Evolutionary conservation across 169 alveolate species (phyloP).

Genomic region (Cryptosporidium sp.): DNA sequence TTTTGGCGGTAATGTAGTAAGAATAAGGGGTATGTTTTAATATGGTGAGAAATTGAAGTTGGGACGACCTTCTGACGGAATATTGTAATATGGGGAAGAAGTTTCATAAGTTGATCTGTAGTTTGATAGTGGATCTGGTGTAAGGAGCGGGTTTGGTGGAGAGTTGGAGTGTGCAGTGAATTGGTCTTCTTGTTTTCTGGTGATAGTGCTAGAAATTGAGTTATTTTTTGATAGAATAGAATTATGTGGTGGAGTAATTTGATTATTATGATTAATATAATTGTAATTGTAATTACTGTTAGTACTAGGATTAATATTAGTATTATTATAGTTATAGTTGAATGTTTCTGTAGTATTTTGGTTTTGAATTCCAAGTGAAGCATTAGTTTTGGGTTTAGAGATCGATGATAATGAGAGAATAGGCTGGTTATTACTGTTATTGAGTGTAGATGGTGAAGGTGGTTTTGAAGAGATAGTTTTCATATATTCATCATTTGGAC

Average conservation of each 20-base stretch:
- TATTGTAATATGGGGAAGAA: slow-evolving; percentile 47
- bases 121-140: slow-evolving; percentile 46
- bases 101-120: slow-evolving; percentile 44
- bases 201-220: slow-evolving; percentile 41
- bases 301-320: background rate
- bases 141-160: slow-evolving; percentile 14
- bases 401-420: background rate
- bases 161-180: slow-evolving; percentile 33
- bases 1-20: background rate
- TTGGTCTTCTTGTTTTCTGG: slow-evolving; percentile 29
- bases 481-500: background rate
- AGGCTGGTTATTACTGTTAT: background rate
- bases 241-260: slow-evolving; percentile 19
- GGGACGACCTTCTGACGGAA: slow-evolving; percentile 66
- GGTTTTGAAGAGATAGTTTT: slow-evolving; percentile 14
- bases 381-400: background rate
- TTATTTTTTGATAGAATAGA: background rate
- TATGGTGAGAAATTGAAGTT: slow-evolving; percentile 47
- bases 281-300: background rate
- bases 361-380: background rate
- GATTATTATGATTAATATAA: background rate
- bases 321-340: background rate
- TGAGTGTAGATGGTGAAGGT: background rate
- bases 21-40: background rate
- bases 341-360: background rate